Conservation (phyloP, 2,329 filamentous ascomycete genomes). For the Cladophialophora yegresii region DNA sequence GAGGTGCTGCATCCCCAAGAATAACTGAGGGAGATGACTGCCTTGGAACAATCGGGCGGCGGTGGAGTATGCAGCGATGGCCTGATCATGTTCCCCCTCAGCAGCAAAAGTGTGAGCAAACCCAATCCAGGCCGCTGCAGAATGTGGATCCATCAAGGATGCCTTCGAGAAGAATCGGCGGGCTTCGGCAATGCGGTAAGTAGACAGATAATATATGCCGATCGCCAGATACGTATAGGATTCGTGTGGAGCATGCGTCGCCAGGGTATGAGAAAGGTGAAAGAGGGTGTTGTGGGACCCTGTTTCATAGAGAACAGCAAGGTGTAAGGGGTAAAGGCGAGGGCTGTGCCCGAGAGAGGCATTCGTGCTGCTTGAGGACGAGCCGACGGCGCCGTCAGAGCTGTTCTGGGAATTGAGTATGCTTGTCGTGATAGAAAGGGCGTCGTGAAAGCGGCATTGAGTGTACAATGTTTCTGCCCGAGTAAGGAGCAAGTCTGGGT, state of each 20-base stretch:
- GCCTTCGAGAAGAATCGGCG: conserved; percentile 96
- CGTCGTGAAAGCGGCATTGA: conserved; percentile 88
- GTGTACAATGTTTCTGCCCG: conserved; percentile 91
- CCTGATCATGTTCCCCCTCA: conserved; percentile 96
- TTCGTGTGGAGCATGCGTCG: conserved; percentile 87
- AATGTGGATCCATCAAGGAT: conserved; percentile 95
- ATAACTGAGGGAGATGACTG: conserved; percentile 91
- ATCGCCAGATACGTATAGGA: conserved; percentile 92
- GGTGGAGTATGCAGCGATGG: conserved; percentile 95
- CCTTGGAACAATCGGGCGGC: conserved; percentile 94
- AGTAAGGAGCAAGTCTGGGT: conserved; percentile 86
- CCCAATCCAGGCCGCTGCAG: conserved; percentile 96
- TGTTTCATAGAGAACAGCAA: conserved; percentile 88
- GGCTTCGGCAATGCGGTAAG: conserved; percentile 86
- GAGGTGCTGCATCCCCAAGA: conserved; percentile 97
- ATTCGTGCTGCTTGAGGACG: conserved; percentile 30
- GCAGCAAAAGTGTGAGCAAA: conserved; percentile 98
- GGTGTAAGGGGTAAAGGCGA: conserved; percentile 78
- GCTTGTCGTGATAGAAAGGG: conserved; percentile 76
- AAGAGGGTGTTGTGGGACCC: conserved; percentile 85
- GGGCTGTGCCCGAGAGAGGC: conserved; percentile 50
- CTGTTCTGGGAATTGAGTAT: conserved; percentile 89
- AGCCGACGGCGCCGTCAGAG: conserved; percentile 55
- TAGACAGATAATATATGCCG: conserved; percentile 89
- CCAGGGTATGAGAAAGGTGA: conserved; percentile 86